A percentile compares a stretch with the other conserved stretches of the same genome.
Evolutionary conservation across 768 basidiomycete genomes (phyloP).

Genomic region (Guyanaporus albipodus): DNA sequence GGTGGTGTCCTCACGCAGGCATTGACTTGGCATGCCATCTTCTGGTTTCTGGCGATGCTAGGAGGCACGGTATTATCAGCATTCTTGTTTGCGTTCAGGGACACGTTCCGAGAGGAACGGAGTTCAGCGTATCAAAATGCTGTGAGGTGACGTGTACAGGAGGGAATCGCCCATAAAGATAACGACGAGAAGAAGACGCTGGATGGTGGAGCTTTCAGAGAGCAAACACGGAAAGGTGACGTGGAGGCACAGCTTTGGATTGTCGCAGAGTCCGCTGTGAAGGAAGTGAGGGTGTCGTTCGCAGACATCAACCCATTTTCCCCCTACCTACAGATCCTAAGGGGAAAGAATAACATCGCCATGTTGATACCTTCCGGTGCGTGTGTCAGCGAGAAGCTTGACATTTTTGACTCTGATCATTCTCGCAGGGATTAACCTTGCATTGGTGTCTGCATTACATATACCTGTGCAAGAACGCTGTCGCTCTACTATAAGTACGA

Average conservation of each 20-base stretch:
- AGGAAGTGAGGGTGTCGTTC: slow-evolving; percentile 52
- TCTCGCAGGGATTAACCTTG: slow-evolving; percentile 60
- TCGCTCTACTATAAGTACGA: slow-evolving; percentile 60
- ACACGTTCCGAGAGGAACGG: slow-evolving; percentile 82
- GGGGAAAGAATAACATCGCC: slow-evolving; percentile 61
- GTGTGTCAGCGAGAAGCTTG: slow-evolving; percentile 9
- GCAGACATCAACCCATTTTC: slow-evolving; percentile 70
- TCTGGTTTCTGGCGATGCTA: slow-evolving; percentile 77
- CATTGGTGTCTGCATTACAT: slow-evolving; percentile 67
- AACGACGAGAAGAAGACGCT: slow-evolving; percentile 4
- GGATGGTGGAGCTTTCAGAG: neutral
- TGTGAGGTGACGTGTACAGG: slow-evolving; percentile 41
- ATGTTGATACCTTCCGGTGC: slow-evolving; percentile 42
- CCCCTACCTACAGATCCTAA: slow-evolving; percentile 56
- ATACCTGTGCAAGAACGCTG: slow-evolving; percentile 74
- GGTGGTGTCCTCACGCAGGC: slow-evolving; percentile 67
- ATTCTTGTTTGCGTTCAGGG: slow-evolving; percentile 71
- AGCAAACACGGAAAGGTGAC: slow-evolving; percentile 22
- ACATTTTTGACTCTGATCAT: neutral
- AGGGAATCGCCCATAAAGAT: slow-evolving; percentile 9
- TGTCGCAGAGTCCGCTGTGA: slow-evolving; percentile 13
- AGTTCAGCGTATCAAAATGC: slow-evolving; percentile 76
- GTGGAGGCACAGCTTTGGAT: slow-evolving; percentile 19
- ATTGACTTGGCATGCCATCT: slow-evolving; percentile 76
- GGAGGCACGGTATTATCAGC: slow-evolving; percentile 50